Evolutionary conservation across 1,284 basidiomycete genomes (phyloP).

Genomic region (Stereum hirsutum): DNA sequence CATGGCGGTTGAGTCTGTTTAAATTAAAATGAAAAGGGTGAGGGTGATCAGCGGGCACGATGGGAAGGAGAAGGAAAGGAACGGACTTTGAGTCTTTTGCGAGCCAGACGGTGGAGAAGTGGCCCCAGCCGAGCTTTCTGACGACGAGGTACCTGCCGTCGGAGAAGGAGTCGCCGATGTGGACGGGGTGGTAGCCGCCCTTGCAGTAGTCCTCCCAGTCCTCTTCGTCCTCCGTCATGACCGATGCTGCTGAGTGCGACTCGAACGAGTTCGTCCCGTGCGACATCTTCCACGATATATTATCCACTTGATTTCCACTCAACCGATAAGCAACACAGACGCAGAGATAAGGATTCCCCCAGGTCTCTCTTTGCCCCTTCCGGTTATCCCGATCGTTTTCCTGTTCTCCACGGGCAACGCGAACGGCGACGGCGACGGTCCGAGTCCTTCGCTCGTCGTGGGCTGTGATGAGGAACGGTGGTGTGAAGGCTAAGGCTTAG

Average conservation of each 20-base stretch:
- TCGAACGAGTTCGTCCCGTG: constrained; percentile 45
- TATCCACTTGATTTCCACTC: too few species aligned
- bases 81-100: constrained; percentile 79
- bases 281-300: too few species aligned
- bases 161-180: constrained; percentile 90
- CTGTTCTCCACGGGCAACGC: too few species aligned
- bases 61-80: constrained; percentile 2
- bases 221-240: constrained; percentile 75
- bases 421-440: too few species aligned
- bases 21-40: constrained; percentile 1
- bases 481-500: too few species aligned
- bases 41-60: not conserved
- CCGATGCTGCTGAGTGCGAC: constrained; percentile 43
- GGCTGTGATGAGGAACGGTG: too few species aligned
- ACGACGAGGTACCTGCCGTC: constrained; percentile 87
- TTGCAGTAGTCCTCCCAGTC: constrained; percentile 85
- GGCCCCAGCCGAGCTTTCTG: constrained; percentile 96
- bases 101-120: constrained; percentile 94
- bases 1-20: constrained; percentile 84
- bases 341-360: too few species aligned
- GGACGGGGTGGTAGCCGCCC: constrained; percentile 92
- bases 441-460: too few species aligned
- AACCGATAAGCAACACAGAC: too few species aligned
- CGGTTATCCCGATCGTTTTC: too few species aligned
- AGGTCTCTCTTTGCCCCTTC: too few species aligned